phyloP scores from a whole-genome alignment of 73 alveolate genomes.

The Tetrahymena malaccensis region DNA sequence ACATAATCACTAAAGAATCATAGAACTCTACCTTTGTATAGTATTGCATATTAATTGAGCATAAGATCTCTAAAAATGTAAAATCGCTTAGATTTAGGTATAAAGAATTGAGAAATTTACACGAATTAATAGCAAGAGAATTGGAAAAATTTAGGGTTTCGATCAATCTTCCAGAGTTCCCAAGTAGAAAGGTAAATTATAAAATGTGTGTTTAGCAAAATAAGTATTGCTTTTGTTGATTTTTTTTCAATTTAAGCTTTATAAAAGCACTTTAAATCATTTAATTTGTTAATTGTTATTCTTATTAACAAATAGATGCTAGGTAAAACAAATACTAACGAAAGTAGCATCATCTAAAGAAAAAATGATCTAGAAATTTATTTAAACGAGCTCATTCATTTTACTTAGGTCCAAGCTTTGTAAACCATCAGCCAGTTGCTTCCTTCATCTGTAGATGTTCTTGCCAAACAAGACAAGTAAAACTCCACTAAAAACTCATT shows the following conservation, averaged over 20 bases:
- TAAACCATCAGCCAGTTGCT: neutral
- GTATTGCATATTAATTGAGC: neutral
- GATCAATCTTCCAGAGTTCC: neutral
- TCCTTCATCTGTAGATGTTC: neutral
- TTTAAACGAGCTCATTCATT: neutral
- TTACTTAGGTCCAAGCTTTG: neutral
- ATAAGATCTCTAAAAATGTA: neutral
- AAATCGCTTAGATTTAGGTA: neutral
- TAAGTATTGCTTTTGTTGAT: neutral
- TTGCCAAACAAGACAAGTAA: neutral
- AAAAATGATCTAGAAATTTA: neutral
- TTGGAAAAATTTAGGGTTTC: neutral
- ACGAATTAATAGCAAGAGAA: neutral
- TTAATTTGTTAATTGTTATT: too few species aligned
- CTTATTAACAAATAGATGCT: neutral
- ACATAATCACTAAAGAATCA: neutral
- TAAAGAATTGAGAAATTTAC: neutral
- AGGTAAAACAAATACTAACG: neutral
- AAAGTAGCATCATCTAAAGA: neutral
- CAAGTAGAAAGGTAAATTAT: neutral
- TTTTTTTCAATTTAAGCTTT: too few species aligned
- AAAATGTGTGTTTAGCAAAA: neutral
- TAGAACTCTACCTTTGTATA: neutral
- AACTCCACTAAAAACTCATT: neutral
- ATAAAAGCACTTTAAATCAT: too few species aligned